These are phyloP conservation scores for Casuarina cunninghamiana DNA, from an alignment of 306 rosid genomes.

Conservation along the genomic window DNA sequence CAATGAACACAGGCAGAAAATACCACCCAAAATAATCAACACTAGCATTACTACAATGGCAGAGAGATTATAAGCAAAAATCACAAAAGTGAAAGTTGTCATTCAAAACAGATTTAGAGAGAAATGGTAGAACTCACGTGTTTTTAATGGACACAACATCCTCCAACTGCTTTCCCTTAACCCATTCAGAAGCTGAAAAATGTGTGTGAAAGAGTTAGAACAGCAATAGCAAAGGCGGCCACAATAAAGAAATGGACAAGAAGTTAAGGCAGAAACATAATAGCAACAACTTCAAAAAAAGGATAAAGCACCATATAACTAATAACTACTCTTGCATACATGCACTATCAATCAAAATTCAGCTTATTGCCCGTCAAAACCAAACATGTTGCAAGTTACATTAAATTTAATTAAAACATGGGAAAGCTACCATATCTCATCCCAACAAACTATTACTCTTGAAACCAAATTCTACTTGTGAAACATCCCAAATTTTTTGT, in stretches of 20 bases:
- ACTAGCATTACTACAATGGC: not conserved
- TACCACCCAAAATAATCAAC: not conserved
- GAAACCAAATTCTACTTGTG: no score
- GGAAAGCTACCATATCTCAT: not conserved
- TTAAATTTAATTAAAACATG: not conserved
- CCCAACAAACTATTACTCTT: not conserved
- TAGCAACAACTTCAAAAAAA: not conserved
- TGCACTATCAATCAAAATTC: no score
- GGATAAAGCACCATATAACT: no score
- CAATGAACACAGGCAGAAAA: not conserved
- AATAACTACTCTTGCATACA: no score
- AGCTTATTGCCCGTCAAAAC: not conserved
- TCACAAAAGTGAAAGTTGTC: not conserved
- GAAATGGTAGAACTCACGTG: slow-evolving; percentile 47
- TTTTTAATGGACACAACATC: slow-evolving; percentile 74
- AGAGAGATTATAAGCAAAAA: not conserved
- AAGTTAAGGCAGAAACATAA: not conserved
- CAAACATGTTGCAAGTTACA: not conserved
- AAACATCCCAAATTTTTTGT: no score
- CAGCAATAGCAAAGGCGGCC: not conserved
- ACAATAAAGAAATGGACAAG: not conserved
- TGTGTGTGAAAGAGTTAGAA: slow-evolving; percentile 25
- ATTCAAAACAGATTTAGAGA: not conserved
- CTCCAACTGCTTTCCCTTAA: slow-evolving; percentile 83
- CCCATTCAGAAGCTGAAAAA: slow-evolving; percentile 93